A percentile compares a stretch with the other conserved stretches of the same genome.
Evolutionary conservation across 257 asterid species (phyloP).

Genomic region (Coffea canephora): DNA sequence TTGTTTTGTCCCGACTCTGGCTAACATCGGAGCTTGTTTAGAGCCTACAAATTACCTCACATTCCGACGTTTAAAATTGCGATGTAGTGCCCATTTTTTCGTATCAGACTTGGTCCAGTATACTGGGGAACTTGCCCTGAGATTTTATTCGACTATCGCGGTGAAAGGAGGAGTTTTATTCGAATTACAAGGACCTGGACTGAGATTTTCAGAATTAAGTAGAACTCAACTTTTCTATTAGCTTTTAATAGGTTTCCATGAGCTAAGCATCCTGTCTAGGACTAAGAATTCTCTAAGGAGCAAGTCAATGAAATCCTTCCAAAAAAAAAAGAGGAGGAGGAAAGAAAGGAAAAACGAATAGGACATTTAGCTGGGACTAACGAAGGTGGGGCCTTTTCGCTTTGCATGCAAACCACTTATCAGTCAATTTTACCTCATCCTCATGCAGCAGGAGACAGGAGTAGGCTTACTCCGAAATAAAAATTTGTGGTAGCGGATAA

Average conservation of each 20-base stretch:
- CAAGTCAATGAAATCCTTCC: neutral
- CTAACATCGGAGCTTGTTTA: neutral
- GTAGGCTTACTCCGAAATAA: neutral
- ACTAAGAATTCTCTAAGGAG: neutral
- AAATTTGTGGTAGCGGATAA: neutral
- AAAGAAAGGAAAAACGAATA: neutral
- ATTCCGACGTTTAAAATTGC: too few relatives aligned
- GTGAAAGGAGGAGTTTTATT: neutral
- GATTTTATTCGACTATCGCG: neutral
- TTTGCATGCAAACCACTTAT: slow-evolving; percentile 15
- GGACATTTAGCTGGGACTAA: neutral
- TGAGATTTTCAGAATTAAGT: too few relatives aligned
- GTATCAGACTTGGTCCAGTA: too few relatives aligned
- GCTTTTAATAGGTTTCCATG: neutral
- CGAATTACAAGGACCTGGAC: neutral
- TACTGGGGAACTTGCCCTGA: too few relatives aligned
- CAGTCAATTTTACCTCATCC: neutral
- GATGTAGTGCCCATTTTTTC: too few relatives aligned
- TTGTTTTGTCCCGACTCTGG: neutral
- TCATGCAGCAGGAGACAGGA: neutral
- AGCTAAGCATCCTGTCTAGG: too few relatives aligned
- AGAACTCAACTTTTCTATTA: neutral
- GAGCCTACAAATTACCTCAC: too few relatives aligned
- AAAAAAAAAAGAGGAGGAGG: too few relatives aligned
- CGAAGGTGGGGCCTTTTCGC: neutral